Base-by-base conservation (phyloP, 73 alveolate species). In the Symbiodinium pilosum region DNA sequence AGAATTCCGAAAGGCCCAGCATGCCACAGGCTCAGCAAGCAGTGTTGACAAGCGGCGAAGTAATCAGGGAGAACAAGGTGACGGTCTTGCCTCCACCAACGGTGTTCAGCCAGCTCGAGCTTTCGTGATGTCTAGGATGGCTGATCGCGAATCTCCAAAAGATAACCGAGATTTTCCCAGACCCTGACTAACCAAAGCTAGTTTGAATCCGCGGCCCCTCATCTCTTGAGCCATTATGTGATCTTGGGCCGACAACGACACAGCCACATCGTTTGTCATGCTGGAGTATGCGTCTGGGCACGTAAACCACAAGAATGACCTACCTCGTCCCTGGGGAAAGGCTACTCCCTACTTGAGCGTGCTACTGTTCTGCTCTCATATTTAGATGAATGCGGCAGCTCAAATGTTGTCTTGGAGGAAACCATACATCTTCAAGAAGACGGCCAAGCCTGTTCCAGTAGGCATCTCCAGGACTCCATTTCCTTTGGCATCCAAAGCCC, bases 391-490 rank as follows among this genome's bases (percentile, higher is more conserved):
- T 24, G 73, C n/a, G 24, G n/a, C 14, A 18, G 24, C 14, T 18
- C 73, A 54, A 54, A 24, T 18, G 73, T 24, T n/a, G n/a, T n/a
- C n/a, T n/a, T n/a, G n/a, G n/a, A n/a, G n/a, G n/a, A n/a, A n/a
- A n/a, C n/a, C n/a, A n/a, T n/a, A n/a, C n/a, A n/a, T n/a, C n/a
- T n/a, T n/a, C n/a, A n/a, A n/a, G 39, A 9, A n/a, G 39, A 11
- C n/a, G 39, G 9, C n/a, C n/a, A n/a, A n/a, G 81, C 99, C 99
- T 81, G 99, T 99, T 24, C 99, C 99, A 32, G 99, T 99, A 16
- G 99, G 99, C 99, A 99, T 99, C 98, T 99, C 99, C 64, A 99
- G 97, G 47, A 99, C 99, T 14, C 99, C 99, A 68, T 99, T 99
- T 24, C 99, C 99, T 94, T 99, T 99, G 43, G 99, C 99, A 83